Percentiles rank a stretch among this genome's conserved stretches.
phyloP scores from a whole-genome alignment of 2,329 filamentous ascomycete genomes.

The Calonectria naviculata region DNA sequence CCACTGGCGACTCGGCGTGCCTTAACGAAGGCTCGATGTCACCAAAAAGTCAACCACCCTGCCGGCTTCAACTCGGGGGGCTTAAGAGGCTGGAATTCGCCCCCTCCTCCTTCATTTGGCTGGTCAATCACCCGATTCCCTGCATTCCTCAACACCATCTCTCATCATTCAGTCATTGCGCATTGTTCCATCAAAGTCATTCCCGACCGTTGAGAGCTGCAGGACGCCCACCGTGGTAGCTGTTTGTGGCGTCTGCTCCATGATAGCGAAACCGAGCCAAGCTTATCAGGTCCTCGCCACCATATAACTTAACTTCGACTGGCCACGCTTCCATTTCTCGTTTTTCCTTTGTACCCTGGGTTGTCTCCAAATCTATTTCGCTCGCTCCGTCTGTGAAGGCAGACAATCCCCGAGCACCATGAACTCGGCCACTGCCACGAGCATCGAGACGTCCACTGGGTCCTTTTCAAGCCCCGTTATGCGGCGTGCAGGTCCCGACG shows the following conservation, averaged over 20 bases:
- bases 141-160: constrained; percentile 33
- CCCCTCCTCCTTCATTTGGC: constrained; percentile 23
- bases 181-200: constrained; percentile 7
- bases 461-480: constrained; percentile 33
- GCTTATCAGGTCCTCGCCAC: constrained; percentile 25
- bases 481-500: constrained; percentile 40
- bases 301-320: constrained; percentile 19
- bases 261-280: constrained; percentile 11
- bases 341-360: background rate
- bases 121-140: constrained; percentile 25
- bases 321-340: background rate
- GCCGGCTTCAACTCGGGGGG: constrained; percentile 24
- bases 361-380: constrained; percentile 5
- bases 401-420: constrained; percentile 41
- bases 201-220: constrained; percentile 18
- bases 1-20: constrained; percentile 18
- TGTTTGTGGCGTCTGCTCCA: constrained; percentile 16
- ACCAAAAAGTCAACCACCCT: constrained; percentile 33
- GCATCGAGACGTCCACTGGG: constrained; percentile 45
- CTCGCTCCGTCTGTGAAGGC: constrained; percentile 24
- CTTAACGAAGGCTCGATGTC: constrained; percentile 30
- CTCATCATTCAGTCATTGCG: constrained; percentile 24
- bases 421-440: constrained; percentile 55
- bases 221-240: constrained; percentile 7
- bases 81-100: constrained; percentile 23